These are phyloP conservation scores for Persicaria tinctoria DNA, from an alignment of 148 eudicot species.

Conservation along the genomic window DNA sequence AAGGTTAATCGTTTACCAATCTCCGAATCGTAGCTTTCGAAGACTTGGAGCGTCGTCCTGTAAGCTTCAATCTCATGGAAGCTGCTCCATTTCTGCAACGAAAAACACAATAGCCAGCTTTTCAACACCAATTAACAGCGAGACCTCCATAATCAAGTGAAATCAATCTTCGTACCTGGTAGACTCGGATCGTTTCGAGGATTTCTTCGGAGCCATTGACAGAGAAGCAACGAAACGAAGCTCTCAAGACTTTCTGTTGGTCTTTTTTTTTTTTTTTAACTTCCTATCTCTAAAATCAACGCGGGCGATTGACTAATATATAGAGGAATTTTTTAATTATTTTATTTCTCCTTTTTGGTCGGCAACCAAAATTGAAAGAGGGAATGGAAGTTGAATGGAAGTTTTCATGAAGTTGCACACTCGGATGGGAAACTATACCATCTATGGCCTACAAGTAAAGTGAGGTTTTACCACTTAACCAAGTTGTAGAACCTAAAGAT, in stretches of 20 bases:
- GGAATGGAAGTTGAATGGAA: background rate
- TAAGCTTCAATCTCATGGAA: background rate
- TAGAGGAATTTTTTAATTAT: background rate
- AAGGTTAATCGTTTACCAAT: background rate
- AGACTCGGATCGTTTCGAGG: background rate
- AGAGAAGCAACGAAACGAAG: background rate
- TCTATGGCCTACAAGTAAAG: too few relatives aligned
- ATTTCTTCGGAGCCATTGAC: background rate
- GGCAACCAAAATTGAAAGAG: background rate
- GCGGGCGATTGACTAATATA: background rate
- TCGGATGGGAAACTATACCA: too few relatives aligned
- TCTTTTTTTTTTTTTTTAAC: too few relatives aligned
- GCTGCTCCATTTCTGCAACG: background rate
- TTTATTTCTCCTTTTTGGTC: background rate
- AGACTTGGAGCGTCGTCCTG: background rate
- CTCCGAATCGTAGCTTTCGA: background rate
- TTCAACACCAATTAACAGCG: background rate
- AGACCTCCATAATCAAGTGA: background rate
- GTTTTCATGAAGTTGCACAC: conserved; percentile 2
- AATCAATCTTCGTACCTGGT: background rate
- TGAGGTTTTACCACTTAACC: too few relatives aligned
- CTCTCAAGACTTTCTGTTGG: background rate
- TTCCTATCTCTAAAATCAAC: too few relatives aligned
- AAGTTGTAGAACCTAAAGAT: too few relatives aligned
- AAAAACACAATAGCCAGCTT: background rate